These are phyloP conservation scores for Diplodia mutila DNA, from an alignment of 2,329 filamentous ascomycete genomes.

Conservation along the genomic window DNA sequence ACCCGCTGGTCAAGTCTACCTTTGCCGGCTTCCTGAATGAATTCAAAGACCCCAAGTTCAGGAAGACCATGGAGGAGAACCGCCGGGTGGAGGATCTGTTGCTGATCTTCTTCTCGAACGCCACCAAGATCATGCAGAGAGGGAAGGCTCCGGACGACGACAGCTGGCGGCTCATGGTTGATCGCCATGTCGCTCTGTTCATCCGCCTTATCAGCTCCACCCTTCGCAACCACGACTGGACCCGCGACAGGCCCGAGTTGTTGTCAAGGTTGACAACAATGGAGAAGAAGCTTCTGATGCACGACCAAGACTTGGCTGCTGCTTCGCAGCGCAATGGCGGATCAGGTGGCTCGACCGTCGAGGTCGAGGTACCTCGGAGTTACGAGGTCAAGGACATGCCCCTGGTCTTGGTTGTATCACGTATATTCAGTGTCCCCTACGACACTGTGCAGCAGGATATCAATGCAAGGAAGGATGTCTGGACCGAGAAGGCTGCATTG, in stretches of 20 bases:
- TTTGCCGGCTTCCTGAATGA: slow-evolving; percentile 95
- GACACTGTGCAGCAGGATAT: slow-evolving; percentile 86
- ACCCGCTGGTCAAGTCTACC: slow-evolving; percentile 86
- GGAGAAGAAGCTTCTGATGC: slow-evolving; percentile 90
- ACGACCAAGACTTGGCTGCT: slow-evolving; percentile 84
- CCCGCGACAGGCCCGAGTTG: slow-evolving; percentile 82
- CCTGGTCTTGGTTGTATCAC: slow-evolving; percentile 83
- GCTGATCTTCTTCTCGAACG: slow-evolving; percentile 93
- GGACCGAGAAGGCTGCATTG: slow-evolving; percentile 91
- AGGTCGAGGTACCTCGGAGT: slow-evolving; percentile 80
- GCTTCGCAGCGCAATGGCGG: slow-evolving; percentile 61
- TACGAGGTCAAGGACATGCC: slow-evolving; percentile 98
- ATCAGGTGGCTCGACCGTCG: slow-evolving; percentile 68
- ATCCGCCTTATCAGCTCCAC: slow-evolving; percentile 82
- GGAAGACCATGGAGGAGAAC: slow-evolving; percentile 91
- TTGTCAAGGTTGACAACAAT: slow-evolving; percentile 76
- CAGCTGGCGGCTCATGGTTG: slow-evolving; percentile 87
- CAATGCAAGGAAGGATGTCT: slow-evolving; percentile 75
- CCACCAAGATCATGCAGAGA: slow-evolving; percentile 86
- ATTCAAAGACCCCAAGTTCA: slow-evolving; percentile 85
- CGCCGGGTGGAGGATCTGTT: slow-evolving; percentile 89
- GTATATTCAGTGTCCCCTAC: slow-evolving; percentile 79
- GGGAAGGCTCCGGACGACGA: slow-evolving; percentile 78
- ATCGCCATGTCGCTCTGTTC: slow-evolving; percentile 93
- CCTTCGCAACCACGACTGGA: slow-evolving; percentile 81